Evolutionary conservation across 176 grass and related monocot species (phyloP).

Genomic region (Musa troglodytarum): DNA sequence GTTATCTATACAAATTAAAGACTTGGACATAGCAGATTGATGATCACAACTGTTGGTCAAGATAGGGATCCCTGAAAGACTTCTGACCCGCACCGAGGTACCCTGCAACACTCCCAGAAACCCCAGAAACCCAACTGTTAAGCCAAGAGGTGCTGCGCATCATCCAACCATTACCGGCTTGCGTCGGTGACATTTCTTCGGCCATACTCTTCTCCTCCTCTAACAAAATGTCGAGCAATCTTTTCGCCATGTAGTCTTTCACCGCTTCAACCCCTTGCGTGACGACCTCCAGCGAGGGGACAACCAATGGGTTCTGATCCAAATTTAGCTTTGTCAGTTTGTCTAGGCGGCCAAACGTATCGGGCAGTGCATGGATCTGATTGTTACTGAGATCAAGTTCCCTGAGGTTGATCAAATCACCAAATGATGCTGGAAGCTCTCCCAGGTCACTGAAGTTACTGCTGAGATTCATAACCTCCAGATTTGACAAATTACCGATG

Average conservation of each 20-base stretch:
- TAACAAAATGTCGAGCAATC: conserved; percentile 33
- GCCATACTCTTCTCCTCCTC: conserved; percentile 28
- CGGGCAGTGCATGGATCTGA: conserved; percentile 67
- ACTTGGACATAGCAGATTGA: too few relatives aligned
- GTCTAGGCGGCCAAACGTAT: conserved; percentile 51
- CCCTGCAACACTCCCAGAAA: conserved; percentile 45
- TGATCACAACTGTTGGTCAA: conserved; percentile 54
- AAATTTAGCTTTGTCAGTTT: conserved; percentile 49
- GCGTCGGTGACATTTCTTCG: conserved; percentile 17
- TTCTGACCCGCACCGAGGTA: conserved; percentile 39
- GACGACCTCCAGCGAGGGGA: conserved; percentile 56
- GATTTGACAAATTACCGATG: conserved; percentile 56
- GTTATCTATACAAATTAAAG: too few relatives aligned
- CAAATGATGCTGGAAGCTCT: conserved; percentile 47
- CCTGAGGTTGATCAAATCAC: conserved; percentile 51
- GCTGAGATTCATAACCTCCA: conserved; percentile 71
- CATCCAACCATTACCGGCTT: conserved; percentile 39
- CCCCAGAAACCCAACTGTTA: conserved; percentile 41
- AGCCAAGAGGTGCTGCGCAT: conserved; percentile 54
- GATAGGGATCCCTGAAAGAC: conserved; percentile 39
- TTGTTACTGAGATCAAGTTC: conserved; percentile 96
- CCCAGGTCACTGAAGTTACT: conserved; percentile 85
- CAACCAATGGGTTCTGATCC: conserved; percentile 66
- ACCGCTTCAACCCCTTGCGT: conserved; percentile 29
- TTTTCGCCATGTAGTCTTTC: conserved; percentile 54